Evolutionary conservation across 257 asterid genomes (phyloP).

Genomic region (Scutellaria minor): DNA sequence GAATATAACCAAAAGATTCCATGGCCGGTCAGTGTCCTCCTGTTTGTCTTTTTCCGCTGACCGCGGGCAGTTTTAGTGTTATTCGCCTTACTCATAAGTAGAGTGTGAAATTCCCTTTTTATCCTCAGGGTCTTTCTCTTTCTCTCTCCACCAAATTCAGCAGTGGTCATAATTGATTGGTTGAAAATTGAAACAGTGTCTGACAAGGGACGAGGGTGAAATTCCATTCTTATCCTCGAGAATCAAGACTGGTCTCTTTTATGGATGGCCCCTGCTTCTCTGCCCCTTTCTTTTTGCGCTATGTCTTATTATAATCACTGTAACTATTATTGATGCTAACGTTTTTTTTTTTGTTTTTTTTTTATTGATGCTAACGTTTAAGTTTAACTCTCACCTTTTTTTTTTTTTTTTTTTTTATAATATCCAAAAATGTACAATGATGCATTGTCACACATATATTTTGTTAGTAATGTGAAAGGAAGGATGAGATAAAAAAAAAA

Average conservation of each 20-base stretch:
- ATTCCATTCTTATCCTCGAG: no score
- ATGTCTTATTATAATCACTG: not conserved
- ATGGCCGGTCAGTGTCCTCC: slow-evolving; percentile 20
- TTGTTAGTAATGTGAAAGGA: no score
- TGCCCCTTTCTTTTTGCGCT: not conserved
- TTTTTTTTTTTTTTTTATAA: no score
- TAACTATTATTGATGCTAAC: no score
- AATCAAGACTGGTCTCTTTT: no score
- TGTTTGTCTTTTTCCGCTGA: slow-evolving; percentile 17
- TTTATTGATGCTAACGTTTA: no score
- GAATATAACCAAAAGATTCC: slow-evolving; percentile 13
- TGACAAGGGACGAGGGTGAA: slow-evolving; percentile 17
- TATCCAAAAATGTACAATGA: no score
- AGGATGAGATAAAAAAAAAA: no score
- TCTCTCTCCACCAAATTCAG: not conserved
- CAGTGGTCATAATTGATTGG: slow-evolving; percentile 35
- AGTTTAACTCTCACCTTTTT: no score
- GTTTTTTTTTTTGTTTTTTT: no score
- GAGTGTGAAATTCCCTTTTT: slow-evolving; percentile 11
- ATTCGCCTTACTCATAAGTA: not conserved
- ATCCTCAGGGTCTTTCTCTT: not conserved
- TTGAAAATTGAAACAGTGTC: slow-evolving; percentile 37
- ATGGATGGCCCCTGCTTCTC: no score
- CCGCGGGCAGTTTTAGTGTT: slow-evolving; percentile 34
- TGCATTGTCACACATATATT: no score